Evolutionary conservation across 2,329 filamentous ascomycete genomes (phyloP), one percentile per base, ranked within the genome.

Genomic region (Colletotrichum euphorbiae): DNA sequence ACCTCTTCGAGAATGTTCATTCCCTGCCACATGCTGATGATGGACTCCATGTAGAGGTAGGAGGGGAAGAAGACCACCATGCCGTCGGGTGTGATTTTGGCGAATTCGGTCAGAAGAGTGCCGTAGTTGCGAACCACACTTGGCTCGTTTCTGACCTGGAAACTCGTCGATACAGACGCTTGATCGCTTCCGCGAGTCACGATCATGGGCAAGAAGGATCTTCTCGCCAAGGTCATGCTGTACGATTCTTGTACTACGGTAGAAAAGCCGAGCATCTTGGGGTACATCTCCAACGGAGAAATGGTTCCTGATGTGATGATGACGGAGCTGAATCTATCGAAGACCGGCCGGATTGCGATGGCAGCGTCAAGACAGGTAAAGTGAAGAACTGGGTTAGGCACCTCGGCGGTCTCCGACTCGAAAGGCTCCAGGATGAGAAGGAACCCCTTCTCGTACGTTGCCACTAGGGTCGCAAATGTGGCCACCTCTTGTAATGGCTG

Each of bases 11-110:
- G 84, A 71, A 98, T 97, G 28, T 94, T 94, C 94, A 98, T 98
- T 62, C 93, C 94, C 79, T 99, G 96, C 96, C 96, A 99, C 90
- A 97, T 97, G 77, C 92, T 95, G 77, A 99, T 98, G 77, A 98
- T 98, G 59, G 92, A 96, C 77, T 99, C 96, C 96, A 99, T 98
- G 82, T 99, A 99, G 1, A 99, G 87, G 75, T 99, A 99, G 0
- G 94, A 97, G 0, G 96, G 97, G 78, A 99, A 99, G 84, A 99
- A 99, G 43, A 99, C 96, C n/a, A 99, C 96, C 79, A 99, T 90
- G 36, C 96, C 96, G 75, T 99, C 96, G 0, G 96, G 97, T 0
- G 96, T 99, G 71, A 98, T 90, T 78, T 95, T 97, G 61, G 94
- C 93, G 77, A 99, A 98, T 77, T 99, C 96, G 7, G 94, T 96